These are phyloP conservation scores for Trichoderma gracile DNA, from an alignment of 2,329 filamentous ascomycete genomes.

Conservation along the genomic window DNA sequence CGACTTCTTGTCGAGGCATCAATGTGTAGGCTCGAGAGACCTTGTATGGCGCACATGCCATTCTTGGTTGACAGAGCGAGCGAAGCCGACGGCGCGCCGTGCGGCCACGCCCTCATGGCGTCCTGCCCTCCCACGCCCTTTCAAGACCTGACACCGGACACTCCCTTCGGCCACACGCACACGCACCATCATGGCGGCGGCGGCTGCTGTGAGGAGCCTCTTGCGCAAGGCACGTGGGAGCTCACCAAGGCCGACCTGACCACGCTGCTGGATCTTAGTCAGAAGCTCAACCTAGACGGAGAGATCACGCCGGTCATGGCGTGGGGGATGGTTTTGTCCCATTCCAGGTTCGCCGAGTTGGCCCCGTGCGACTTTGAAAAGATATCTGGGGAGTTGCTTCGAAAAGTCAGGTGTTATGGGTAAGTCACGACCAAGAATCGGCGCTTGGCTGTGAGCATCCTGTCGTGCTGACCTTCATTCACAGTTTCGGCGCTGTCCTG, in stretches of 20 bases:
- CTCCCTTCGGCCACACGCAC: constrained; percentile 54
- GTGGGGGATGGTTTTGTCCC: constrained; percentile 76
- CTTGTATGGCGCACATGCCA: constrained; percentile 89
- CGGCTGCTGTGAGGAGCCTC: constrained; percentile 25
- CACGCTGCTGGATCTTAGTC: constrained; percentile 81
- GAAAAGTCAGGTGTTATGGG: constrained; percentile 92
- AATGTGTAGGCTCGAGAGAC: constrained; percentile 77
- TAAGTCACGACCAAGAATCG: constrained; percentile 45
- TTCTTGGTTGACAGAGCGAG: constrained; percentile 66
- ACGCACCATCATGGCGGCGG: constrained; percentile 35
- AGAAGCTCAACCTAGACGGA: constrained; percentile 77
- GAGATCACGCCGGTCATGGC: constrained; percentile 97
- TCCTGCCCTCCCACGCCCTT: constrained; percentile 75
- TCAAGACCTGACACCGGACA: constrained; percentile 49
- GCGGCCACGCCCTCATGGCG: constrained; percentile 92
- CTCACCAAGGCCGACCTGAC: constrained; percentile 73
- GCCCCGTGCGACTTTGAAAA: constrained; percentile 67
- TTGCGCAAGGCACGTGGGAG: constrained; percentile 71
- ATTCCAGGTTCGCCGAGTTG: constrained; percentile 68
- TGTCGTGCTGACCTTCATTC: constrained; percentile 11
- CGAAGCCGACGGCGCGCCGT: constrained; percentile 66
- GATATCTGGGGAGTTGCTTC: constrained; percentile 71
- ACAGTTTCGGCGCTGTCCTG: constrained; percentile 63
- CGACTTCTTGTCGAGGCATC: constrained; percentile 39
- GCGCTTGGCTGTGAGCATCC: not conserved